A percentile compares a stretch with the other conserved stretches of the same genome.
phyloP scores from a whole-genome alignment of 1,284 basidiomycete species.

The Fistulina hepatica region DNA sequence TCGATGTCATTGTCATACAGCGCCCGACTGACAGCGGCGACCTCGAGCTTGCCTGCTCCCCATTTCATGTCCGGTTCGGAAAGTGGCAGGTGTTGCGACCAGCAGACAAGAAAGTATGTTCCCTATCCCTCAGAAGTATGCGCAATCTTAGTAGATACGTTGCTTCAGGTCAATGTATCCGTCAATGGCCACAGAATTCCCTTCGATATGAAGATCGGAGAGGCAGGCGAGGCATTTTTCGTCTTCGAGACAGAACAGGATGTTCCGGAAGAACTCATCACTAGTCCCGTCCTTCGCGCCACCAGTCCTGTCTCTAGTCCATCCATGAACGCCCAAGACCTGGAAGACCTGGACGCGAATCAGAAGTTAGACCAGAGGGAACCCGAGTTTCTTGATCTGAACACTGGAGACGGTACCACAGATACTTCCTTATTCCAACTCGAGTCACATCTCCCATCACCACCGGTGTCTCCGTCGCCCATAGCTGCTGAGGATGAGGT shows the following conservation, averaged over 20 bases:
- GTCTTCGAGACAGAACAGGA: slow-evolving; percentile 95
- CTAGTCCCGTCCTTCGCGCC: slow-evolving; percentile 79
- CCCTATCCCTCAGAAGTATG: background rate
- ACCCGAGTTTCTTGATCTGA: slow-evolving; percentile 57
- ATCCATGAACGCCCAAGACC: too few relatives aligned
- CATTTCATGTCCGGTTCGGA: slow-evolving; percentile 97
- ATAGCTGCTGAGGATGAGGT: slow-evolving; percentile 20
- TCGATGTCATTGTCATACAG: slow-evolving; percentile 92
- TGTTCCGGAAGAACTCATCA: slow-evolving; percentile 88
- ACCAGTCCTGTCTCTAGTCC: too few relatives aligned
- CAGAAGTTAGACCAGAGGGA: slow-evolving; percentile 23
- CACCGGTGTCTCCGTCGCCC: slow-evolving; percentile 12
- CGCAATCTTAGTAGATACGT: slow-evolving; percentile 1
- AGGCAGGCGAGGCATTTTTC: slow-evolving; percentile 98
- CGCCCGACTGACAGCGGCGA: slow-evolving; percentile 54
- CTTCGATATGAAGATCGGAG: slow-evolving; percentile 97
- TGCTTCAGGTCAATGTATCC: slow-evolving; percentile 61
- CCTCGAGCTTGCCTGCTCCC: slow-evolving; percentile 79
- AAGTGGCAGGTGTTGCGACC: slow-evolving; percentile 95
- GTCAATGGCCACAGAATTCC: slow-evolving; percentile 78
- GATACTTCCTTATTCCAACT: slow-evolving; percentile 12
- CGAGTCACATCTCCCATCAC: slow-evolving; percentile 7
- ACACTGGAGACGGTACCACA: slow-evolving; percentile 26
- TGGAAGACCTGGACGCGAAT: slow-evolving; percentile 22
- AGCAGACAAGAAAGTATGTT: slow-evolving; percentile 79